Conservation (phyloP, 2,329 filamentous ascomycete species). For the Colletotrichum chrysophilum region DNA sequence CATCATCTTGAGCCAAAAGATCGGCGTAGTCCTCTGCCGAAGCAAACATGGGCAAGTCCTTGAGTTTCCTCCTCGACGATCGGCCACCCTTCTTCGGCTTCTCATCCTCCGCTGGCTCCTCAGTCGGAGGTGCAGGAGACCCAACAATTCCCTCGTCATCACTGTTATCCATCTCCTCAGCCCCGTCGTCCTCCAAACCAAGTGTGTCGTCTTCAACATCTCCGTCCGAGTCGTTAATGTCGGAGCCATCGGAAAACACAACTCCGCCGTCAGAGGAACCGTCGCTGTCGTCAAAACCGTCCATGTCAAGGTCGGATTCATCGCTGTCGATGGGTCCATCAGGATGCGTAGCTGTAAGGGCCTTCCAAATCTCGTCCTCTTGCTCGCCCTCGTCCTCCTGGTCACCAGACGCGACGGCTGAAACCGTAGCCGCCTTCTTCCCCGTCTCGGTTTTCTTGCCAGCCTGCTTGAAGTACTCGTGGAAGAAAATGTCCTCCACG, state of each 20-base stretch:
- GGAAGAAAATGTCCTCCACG: conserved; percentile 96
- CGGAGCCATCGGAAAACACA: conserved; percentile 36
- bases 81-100: conserved; percentile 44
- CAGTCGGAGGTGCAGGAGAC: not conserved
- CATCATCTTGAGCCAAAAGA: conserved; percentile 76
- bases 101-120: conserved; percentile 33
- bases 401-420: conserved; percentile 44
- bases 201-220: conserved; percentile 37
- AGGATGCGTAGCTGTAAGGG: conserved; percentile 80
- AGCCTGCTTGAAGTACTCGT: conserved; percentile 87
- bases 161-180: conserved; percentile 22
- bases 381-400: conserved; percentile 60
- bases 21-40: conserved; percentile 93
- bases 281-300: conserved; percentile 49
- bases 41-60: conserved; percentile 89
- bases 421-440: conserved; percentile 59
- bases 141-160: conserved; percentile 8
- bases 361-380: conserved; percentile 90
- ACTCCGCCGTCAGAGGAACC: conserved; percentile 24
- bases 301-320: conserved; percentile 56
- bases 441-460: conserved; percentile 65
- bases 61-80: conserved; percentile 83
- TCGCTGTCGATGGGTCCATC: conserved; percentile 75
- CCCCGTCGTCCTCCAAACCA: conserved; percentile 45
- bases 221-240: conserved; percentile 53